Evolutionary conservation across 2,329 filamentous ascomycete species (phyloP).

Genomic region (Aspergillus eucalypticola): DNA sequence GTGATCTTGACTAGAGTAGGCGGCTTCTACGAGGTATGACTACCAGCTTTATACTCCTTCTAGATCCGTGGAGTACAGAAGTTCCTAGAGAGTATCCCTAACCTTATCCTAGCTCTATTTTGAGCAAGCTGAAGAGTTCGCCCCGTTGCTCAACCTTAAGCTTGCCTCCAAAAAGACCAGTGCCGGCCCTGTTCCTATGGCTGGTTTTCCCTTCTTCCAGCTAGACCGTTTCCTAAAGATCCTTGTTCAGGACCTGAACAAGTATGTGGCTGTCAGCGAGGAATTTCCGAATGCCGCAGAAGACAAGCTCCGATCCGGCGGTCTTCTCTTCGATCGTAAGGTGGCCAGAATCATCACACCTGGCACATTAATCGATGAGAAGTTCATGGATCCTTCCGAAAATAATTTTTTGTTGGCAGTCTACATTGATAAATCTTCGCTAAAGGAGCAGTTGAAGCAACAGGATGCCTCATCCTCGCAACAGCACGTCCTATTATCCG

Average conservation of each 20-base stretch:
- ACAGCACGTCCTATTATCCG: slow-evolving; percentile 32
- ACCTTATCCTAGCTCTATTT: slow-evolving; percentile 70
- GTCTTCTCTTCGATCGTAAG: slow-evolving; percentile 78
- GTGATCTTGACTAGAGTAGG: slow-evolving; percentile 89
- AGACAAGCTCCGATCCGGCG: slow-evolving; percentile 71
- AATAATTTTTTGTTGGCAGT: slow-evolving; percentile 92
- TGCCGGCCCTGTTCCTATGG: slow-evolving; percentile 81
- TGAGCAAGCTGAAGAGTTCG: slow-evolving; percentile 87
- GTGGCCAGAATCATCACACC: slow-evolving; percentile 89
- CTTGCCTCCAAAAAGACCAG: slow-evolving; percentile 78
- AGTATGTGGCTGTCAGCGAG: slow-evolving; percentile 91
- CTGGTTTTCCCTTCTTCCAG: slow-evolving; percentile 91
- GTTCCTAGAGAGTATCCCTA: neutral
- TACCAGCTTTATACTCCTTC: neutral
- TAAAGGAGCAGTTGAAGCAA: slow-evolving; percentile 23
- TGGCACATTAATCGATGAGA: slow-evolving; percentile 94
- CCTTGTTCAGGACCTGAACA: slow-evolving; percentile 85
- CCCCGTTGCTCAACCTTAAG: slow-evolving; percentile 83
- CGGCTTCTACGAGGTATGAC: slow-evolving; percentile 79
- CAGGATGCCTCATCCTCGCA: slow-evolving; percentile 24
- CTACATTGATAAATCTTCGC: slow-evolving; percentile 52
- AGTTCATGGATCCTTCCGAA: slow-evolving; percentile 90
- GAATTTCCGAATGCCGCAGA: slow-evolving; percentile 77
- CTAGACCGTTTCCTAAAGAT: slow-evolving; percentile 90
- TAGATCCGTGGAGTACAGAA: neutral